phyloP scores from a whole-genome alignment of 2,329 filamentous ascomycete genomes.

The Penicillium oxalicum region DNA sequence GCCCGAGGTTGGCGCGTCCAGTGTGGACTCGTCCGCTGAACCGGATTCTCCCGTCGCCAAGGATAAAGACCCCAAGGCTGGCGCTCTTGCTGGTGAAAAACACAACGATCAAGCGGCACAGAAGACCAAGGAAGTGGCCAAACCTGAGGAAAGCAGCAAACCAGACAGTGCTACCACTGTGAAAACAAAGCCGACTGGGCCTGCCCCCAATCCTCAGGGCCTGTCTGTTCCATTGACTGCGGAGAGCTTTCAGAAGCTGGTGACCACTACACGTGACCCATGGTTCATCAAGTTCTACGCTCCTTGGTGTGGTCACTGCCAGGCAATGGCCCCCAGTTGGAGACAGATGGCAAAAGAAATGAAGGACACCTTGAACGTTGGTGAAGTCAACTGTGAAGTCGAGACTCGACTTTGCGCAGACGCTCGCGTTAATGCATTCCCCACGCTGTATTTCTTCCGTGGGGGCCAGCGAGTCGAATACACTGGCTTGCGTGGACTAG shows the following conservation, averaged over 20 bases:
- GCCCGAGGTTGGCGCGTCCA: conserved; percentile 62
- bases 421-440: conserved; percentile 70
- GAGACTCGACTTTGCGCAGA: conserved; percentile 90
- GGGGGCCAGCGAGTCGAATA: conserved; percentile 91
- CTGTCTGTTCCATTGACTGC: conserved; percentile 68
- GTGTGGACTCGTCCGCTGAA: conserved; percentile 40
- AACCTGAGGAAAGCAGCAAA: conserved; percentile 39
- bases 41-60: conserved; percentile 38
- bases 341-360: conserved; percentile 83
- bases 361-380: conserved; percentile 82
- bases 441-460: conserved; percentile 87
- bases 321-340: conserved; percentile 88
- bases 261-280: conserved; percentile 80
- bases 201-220: conserved; percentile 67
- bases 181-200: conserved; percentile 47
- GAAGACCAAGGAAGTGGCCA: conserved; percentile 24
- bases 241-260: conserved; percentile 77
- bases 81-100: conserved; percentile 36
- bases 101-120: conserved; percentile 37
- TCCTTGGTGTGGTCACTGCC: conserved; percentile 94
- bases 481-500: conserved; percentile 80
- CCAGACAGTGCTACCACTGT: conserved; percentile 33
- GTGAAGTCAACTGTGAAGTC: conserved; percentile 90
- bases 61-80: conserved; percentile 38
- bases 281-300: conserved; percentile 99